Evolutionary conservation across 306 rosid genomes (phyloP).

Genomic region (Cucumis melo): DNA sequence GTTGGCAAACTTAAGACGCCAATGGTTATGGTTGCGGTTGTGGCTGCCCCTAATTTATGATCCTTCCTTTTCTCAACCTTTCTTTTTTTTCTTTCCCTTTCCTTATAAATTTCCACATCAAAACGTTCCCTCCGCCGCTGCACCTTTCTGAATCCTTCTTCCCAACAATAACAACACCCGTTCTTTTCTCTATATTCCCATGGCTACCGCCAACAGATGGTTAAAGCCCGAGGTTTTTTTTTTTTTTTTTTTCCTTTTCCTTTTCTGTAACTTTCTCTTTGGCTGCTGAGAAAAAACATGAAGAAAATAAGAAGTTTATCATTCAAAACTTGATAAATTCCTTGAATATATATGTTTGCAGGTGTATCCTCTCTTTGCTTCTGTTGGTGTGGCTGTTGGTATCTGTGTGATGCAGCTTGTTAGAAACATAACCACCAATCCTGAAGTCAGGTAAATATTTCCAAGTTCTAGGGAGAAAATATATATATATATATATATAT

Average conservation of each 20-base stretch:
- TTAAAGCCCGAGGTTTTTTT: slow-evolving; percentile 65
- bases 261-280: neutral
- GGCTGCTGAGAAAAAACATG: neutral
- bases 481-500: no score
- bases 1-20: neutral
- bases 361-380: slow-evolving; percentile 81
- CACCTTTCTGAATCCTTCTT: neutral
- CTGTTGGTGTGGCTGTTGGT: slow-evolving; percentile 71
- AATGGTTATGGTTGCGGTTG: neutral
- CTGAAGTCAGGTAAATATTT: slow-evolving; percentile 65
- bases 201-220: slow-evolving; percentile 46
- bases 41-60: slow-evolving; percentile 22
- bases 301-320: neutral
- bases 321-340: neutral
- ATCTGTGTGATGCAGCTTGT: slow-evolving; percentile 76
- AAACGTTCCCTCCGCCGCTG: neutral
- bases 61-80: neutral
- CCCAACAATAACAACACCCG: slow-evolving; percentile 5
- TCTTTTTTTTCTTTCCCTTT: neutral
- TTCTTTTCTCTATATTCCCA: slow-evolving; percentile 14
- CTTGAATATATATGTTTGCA: slow-evolving; percentile 6
- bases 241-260: neutral
- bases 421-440: slow-evolving; percentile 62
- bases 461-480: neutral
- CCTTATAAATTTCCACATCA: neutral